Evolutionary conservation across 768 basidiomycete genomes (phyloP), one percentile per base, ranked within the genome.

Genomic region (Pulveroboletus sp.): DNA sequence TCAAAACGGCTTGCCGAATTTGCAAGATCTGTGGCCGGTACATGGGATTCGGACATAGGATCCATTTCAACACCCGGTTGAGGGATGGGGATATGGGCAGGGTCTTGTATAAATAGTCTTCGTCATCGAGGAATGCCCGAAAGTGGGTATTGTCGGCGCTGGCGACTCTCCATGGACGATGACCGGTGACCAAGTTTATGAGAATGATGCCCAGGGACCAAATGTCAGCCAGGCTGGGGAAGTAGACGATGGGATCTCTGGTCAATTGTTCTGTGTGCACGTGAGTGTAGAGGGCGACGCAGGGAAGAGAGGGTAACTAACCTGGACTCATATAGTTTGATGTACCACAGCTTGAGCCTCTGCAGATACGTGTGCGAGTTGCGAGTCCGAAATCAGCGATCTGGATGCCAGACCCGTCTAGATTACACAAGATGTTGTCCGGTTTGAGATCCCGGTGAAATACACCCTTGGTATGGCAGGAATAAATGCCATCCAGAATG

Each of bases 381-480:
- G 81, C 77, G 35, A 90, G 71, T 14, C 91, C 90, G 74, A 92
- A 93, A 67, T 93, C 90, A 7, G 86, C 81, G 42, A 92, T 72
- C 47, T 74, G 75, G 31, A 90, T 72, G 51, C 70, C 67, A 35
- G 65, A 60, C 14, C 84, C 82, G 43, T 67, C 80, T 60, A 65
- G 68, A 51, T 64, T 76, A 60, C 80, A 82, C 32, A 93, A 69
- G 23, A 91, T 75, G 63, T 85, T 90, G 64, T 92, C 91, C 1
- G 90, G 90, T 66, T 94, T 93, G 60, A 94, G 77, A 59, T 93
- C 90, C 21, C 90, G 85, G 68, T 94, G 92, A 61, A 78, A 90
- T 52, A 94, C 80, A 10, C 82, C 79, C 35, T 74, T 72, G 35
- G 71, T 64, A 59, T 94, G 90, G 60, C 86, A 90, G 62, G 85